Percentiles rank a stretch among this genome's conserved stretches.
Conservation (phyloP, 768 basidiomycete species). For the Leccinum obscurum region DNA sequence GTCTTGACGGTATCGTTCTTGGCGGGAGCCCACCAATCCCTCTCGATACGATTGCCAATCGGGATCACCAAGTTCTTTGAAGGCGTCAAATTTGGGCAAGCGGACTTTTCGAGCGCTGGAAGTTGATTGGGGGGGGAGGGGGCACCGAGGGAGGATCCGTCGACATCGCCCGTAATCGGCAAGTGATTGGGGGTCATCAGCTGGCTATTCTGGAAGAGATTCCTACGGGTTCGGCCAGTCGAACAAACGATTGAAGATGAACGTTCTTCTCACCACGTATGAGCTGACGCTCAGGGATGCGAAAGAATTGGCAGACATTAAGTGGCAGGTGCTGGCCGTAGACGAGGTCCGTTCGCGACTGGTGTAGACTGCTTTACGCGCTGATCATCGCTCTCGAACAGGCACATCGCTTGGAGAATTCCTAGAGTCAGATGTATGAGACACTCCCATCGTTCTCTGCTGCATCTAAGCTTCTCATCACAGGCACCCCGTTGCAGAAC, state of each 20-base stretch:
- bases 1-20: slow-evolving; percentile 87
- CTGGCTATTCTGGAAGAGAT: no score
- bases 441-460: slow-evolving; percentile 37
- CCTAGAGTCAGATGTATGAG: slow-evolving; percentile 95
- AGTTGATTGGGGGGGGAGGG: slow-evolving; percentile 97
- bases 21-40: slow-evolving; percentile 86
- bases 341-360: slow-evolving; percentile 69
- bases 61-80: slow-evolving; percentile 92
- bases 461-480: no score
- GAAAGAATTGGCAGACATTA: slow-evolving; percentile 87
- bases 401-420: slow-evolving; percentile 98
- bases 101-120: slow-evolving; percentile 99
- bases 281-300: slow-evolving; percentile 91
- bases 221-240: slow-evolving; percentile 49
- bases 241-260: slow-evolving; percentile 91
- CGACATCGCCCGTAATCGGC: no score
- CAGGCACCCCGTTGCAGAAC: no score
- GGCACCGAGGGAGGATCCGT: slow-evolving; percentile 88
- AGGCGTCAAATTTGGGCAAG: slow-evolving; percentile 77
- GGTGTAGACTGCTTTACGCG: slow-evolving; percentile 1
- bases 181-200: no score
- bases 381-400: slow-evolving; percentile 32
- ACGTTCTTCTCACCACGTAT: slow-evolving; percentile 95
- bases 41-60: slow-evolving; percentile 83
- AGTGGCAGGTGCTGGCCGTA: slow-evolving; percentile 96